A percentile compares a stretch with the other conserved stretches of the same genome.
Evolutionary conservation across 345 rosid species (phyloP).

Genomic region (Eucalyptus virginea): DNA sequence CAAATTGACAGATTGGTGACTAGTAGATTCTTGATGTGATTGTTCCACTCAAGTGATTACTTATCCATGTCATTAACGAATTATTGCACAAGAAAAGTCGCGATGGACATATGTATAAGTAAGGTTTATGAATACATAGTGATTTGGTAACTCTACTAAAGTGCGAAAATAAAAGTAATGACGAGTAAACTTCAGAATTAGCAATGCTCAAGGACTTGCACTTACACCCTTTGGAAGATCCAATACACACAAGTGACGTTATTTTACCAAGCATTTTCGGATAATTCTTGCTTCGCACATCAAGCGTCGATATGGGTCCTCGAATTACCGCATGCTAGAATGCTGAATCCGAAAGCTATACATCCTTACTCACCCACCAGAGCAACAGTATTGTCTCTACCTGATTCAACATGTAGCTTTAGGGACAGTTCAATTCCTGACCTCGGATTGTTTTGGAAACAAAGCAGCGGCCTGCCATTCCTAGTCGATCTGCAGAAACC

Average conservation of each 20-base stretch:
- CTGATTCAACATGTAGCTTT: background rate
- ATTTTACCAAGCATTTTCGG: background rate
- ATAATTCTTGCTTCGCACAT: background rate
- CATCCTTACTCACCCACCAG: background rate
- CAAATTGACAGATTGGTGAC: fast-evolving
- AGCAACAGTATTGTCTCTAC: background rate
- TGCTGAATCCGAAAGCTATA: background rate
- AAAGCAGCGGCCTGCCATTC: background rate
- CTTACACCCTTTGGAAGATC: background rate
- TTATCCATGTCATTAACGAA: no score
- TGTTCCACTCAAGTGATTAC: background rate
- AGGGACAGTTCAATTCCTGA: background rate
- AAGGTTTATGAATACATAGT: background rate
- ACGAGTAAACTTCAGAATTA: background rate
- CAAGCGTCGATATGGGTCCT: fast-evolving
- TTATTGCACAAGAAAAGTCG: fast-evolving
- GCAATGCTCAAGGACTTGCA: background rate
- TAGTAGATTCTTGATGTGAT: background rate
- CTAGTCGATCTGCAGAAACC: background rate
- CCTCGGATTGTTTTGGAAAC: background rate
- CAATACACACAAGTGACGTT: background rate
- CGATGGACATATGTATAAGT: background rate
- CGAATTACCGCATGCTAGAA: background rate
- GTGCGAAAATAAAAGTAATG: background rate
- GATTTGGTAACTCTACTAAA: background rate